Percentiles rank a stretch among this genome's conserved stretches.
Evolutionary conservation across 495 filamentous ascomycete genomes (phyloP).

Genomic region (Xanthoparmelia taractica): DNA sequence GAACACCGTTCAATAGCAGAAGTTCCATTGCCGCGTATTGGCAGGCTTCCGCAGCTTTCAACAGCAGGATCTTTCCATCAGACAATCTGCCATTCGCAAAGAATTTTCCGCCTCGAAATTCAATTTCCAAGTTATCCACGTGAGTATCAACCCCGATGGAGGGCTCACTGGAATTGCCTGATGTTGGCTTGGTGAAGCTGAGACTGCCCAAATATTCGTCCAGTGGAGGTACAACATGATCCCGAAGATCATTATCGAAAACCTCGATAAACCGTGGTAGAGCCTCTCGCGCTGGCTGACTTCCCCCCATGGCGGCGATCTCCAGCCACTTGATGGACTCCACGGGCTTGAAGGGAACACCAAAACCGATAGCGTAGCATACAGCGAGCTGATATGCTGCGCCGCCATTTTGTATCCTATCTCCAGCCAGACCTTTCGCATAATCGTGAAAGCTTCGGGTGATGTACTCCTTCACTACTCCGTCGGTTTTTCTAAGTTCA

Average conservation of each 20-base stretch:
- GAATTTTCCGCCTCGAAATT: no score
- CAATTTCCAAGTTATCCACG: no score
- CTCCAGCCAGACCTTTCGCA: constrained; percentile 26
- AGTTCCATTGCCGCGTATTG: constrained; percentile 19
- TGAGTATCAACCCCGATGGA: no score
- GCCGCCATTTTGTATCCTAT: constrained; percentile 24
- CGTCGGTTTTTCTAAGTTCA: no score
- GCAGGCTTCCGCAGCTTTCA: constrained; percentile 25
- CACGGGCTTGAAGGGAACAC: constrained; percentile 21
- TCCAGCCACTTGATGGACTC: constrained; percentile 25
- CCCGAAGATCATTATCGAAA: constrained; percentile 8
- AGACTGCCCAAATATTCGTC: no score
- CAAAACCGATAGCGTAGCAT: constrained; percentile 27
- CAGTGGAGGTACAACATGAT: no score
- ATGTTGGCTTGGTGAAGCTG: background rate
- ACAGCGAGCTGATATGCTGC: constrained; percentile 27
- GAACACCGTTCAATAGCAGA: no score
- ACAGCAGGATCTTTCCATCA: no score
- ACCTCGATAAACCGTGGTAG: constrained; percentile 20
- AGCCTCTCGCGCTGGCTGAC: constrained; percentile 20
- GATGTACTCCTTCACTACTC: no score
- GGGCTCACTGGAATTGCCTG: no score
- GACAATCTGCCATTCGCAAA: no score
- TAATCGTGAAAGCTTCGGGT: constrained; percentile 26
- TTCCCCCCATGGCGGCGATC: constrained; percentile 22